A percentile compares a stretch with the other conserved stretches of the same genome.
Evolutionary conservation across 441 rosid species (phyloP).

Genomic region (Mallotus repandus): DNA sequence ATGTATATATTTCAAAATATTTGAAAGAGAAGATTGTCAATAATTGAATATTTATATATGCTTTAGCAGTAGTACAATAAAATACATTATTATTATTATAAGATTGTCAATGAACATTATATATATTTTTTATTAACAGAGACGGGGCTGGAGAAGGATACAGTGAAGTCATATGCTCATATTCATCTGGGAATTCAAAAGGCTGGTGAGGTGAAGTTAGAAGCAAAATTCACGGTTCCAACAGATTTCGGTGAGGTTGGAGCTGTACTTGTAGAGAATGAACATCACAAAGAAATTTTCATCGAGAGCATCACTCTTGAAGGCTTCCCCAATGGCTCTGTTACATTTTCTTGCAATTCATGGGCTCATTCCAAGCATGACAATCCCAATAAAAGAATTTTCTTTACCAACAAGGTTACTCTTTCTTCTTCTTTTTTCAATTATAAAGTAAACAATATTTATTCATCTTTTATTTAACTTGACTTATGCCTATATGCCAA

Average conservation of each 20-base stretch:
- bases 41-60: too few relatives aligned
- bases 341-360: slow-evolving; percentile 44
- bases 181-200: slow-evolving; percentile 23
- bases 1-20: too few relatives aligned
- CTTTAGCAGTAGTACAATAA: too few relatives aligned
- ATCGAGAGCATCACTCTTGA: slow-evolving; percentile 42
- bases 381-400: slow-evolving; percentile 44
- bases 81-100: too few relatives aligned
- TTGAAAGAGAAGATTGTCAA: too few relatives aligned
- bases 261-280: slow-evolving; percentile 50
- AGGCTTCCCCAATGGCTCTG: slow-evolving; percentile 37
- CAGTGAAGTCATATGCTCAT: slow-evolving; percentile 46
- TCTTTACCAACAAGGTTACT: slow-evolving; percentile 50
- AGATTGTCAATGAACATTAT: too few relatives aligned
- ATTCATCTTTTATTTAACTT: too few relatives aligned
- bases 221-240: slow-evolving; percentile 43
- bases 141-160: slow-evolving; percentile 40
- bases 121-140: slow-evolving; percentile 22
- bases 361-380: slow-evolving; percentile 54
- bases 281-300: slow-evolving; percentile 49
- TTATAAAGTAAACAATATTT: too few relatives aligned
- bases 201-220: slow-evolving; percentile 32
- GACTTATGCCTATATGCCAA: too few relatives aligned
- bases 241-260: slow-evolving; percentile 58
- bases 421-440: too few relatives aligned